Base-by-base conservation (phyloP, 139 green algal species). In the Closterium sp. region DNA sequence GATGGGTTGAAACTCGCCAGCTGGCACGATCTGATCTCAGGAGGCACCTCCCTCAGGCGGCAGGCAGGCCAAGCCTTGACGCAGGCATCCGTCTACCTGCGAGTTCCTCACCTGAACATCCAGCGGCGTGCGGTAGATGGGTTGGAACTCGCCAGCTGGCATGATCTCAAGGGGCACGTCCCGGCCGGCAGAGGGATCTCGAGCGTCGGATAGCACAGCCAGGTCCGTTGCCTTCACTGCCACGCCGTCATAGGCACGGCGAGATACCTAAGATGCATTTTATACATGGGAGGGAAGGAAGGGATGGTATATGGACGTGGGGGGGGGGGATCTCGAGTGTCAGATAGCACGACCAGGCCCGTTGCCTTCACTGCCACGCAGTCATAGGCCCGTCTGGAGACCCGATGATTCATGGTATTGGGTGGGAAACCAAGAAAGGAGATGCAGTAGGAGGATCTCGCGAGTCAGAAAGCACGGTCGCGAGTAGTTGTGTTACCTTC, bases 111-210 rank as follows among this genome's bases (percentile, higher is more conserved):
- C 91, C 87, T 90, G 84, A 30, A 96, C 90, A 30, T 96, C 94
- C 8, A 96, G 84, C 16, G 91, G 94, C 34, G 85, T 89, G 21
- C 94, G 34, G 88, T 96, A 96, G 34, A 91, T 23, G 31, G 94
- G 94, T 34, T 95, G 91, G 85, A 96, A 95, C 66, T 94, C 89
- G 32, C 91, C 94, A 6, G 84, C 88, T 23, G 64, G 92, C 69
- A 93, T 83, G 16, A 96, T 94, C 89, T 96, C 92, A 25, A 94
- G 89, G 33, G 92, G 90, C 38, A 89, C 9, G 31, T 88, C 84
- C n/a, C 16, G 55, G 33, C 90, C 33, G 30, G 88, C 66, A 76
- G 33, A 81, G 1, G 84, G 19, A 86, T 84, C 84, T 34, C 55
- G 55, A 32, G 25, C 35, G 31, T 43, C 85, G 34, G 88, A 38